A percentile compares a stretch with the other conserved stretches of the same genome.
These are phyloP conservation scores for Tolypocladium album DNA, from an alignment of 2,329 filamentous ascomycete species.

Conservation along the genomic window DNA sequence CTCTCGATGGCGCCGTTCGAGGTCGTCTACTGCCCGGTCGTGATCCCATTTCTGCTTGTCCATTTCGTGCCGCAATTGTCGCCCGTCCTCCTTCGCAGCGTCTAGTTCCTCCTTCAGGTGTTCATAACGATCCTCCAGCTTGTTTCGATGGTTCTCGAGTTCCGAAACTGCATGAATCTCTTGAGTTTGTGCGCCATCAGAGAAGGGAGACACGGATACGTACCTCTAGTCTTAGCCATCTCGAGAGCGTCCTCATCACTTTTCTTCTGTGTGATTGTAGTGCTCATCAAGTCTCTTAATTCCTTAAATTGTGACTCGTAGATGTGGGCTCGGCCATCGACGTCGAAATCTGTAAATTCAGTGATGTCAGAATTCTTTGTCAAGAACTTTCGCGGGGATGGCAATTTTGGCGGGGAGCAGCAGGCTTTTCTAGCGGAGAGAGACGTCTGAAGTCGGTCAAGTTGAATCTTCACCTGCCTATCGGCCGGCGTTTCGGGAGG, in stretches of 20 bases:
- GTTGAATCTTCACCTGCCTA: constrained; percentile 18
- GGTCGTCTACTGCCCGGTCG: constrained; percentile 40
- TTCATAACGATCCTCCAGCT: constrained; percentile 34
- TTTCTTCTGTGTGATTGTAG: constrained; percentile 56
- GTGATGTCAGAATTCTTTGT: constrained; percentile 64
- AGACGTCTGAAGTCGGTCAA: constrained; percentile 19
- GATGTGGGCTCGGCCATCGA: constrained; percentile 62
- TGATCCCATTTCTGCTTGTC: constrained; percentile 26
- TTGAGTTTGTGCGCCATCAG: constrained; percentile 8
- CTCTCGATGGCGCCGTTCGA: constrained; percentile 27
- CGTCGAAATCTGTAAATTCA: constrained; percentile 62
- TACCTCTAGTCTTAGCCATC: constrained; percentile 65
- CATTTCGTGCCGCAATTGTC: constrained; percentile 22
- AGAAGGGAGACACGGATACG: constrained; percentile 10
- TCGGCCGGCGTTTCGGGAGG: constrained; percentile 22
- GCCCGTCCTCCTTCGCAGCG: constrained; percentile 22
- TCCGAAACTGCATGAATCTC: constrained; percentile 28
- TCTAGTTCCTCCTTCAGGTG: constrained; percentile 55
- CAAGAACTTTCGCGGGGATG: constrained; percentile 47
- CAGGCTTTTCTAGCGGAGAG: constrained; percentile 23
- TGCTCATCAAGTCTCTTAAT: constrained; percentile 63
- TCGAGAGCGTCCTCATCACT: constrained; percentile 65
- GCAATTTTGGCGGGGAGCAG: constrained; percentile 26
- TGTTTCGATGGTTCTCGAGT: constrained; percentile 36
- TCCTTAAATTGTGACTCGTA: constrained; percentile 66